Conservation (phyloP, 352 stramenopile species). For the Thraustochytrium sp. region DNA sequence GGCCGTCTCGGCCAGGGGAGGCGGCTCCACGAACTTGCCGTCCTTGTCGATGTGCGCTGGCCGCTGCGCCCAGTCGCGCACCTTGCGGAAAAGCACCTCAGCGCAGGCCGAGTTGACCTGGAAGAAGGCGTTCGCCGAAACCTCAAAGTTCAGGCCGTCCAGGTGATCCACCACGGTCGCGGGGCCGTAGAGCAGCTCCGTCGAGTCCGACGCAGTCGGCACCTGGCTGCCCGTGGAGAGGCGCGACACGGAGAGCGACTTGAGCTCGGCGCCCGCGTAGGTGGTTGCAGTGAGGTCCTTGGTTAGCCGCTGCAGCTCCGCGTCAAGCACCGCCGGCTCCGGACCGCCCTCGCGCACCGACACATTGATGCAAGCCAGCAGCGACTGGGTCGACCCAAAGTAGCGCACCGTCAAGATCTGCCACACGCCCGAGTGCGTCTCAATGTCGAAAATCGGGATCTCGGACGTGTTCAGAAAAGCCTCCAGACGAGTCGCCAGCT, state of each 20-base stretch:
- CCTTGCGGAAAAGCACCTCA: slow-evolving; percentile 88
- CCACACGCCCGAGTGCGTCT: neutral
- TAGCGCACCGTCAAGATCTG: slow-evolving; percentile 3
- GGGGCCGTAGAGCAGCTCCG: neutral
- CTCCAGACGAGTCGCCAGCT: neutral
- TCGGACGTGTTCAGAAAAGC: neutral
- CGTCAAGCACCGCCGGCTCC: neutral
- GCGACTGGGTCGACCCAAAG: neutral
- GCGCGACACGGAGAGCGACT: neutral
- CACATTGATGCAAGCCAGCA: neutral
- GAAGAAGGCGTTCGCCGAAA: slow-evolving; percentile 87
- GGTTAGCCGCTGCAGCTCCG: neutral
- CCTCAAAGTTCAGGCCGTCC: slow-evolving; percentile 74
- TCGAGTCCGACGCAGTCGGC: neutral
- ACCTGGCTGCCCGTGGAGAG: neutral
- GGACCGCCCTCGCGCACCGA: neutral
- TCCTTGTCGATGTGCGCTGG: neutral
- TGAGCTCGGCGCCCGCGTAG: neutral
- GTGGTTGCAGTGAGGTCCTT: neutral
- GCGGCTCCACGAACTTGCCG: neutral
- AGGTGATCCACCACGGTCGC: slow-evolving; percentile 72
- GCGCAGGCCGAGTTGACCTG: slow-evolving; percentile 90
- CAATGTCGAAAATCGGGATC: neutral
- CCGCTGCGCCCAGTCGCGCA: slow-evolving; percentile 74
- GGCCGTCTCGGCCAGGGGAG: slow-evolving; percentile 49